Base-by-base conservation (phyloP, 257 asterid genomes). In the Datura wrightii region DNA sequence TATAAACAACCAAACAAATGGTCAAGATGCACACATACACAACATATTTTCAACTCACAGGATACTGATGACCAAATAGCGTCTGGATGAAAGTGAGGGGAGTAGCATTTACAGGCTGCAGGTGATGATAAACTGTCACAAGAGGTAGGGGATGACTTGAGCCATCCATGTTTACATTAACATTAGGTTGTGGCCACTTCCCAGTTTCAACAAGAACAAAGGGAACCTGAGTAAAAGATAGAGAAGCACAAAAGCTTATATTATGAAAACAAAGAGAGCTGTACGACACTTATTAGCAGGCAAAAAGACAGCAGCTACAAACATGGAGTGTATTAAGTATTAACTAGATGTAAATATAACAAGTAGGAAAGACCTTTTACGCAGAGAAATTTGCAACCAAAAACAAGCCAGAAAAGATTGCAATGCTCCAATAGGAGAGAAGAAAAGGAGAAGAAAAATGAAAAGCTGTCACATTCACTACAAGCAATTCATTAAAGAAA, bases 141-240 rank as follows among this genome's bases (percentile, higher is more conserved):
- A 95, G 94, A 70, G 99, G 99, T 79, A 95, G 92, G 5, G 91
- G 94, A 87, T 97, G 99, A 16, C 79, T 85, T 86, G 98, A 95
- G 84, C 98, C 98, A 82, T 92, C 96, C 98, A 95, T 89, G 92
- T 94, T 92, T 70, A 97, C 97, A 58, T 87, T 67, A 78, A 94
- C 86, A 92, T 90, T 94, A 79, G 97, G 89, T 36, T 84, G 91
- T 2, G 96, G 92, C 92, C 90, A 80, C 53, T 90, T 90, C 79
- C 91, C 94, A 24, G 84, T 86, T 82, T 93, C 97, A 85, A 91
- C 93, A 84, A 97, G 93, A 87, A 93, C 59, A 88, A 94, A 97
- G 2, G 98, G 98, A 87, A 95, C 99, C 98, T 97, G 92, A 63
- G 18, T 65, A 56, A 58, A 46, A 83, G 69, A 82, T 18, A 42